Conservation (phyloP, 257 asterid genomes). For the Jaltomata sinuosa region DNA sequence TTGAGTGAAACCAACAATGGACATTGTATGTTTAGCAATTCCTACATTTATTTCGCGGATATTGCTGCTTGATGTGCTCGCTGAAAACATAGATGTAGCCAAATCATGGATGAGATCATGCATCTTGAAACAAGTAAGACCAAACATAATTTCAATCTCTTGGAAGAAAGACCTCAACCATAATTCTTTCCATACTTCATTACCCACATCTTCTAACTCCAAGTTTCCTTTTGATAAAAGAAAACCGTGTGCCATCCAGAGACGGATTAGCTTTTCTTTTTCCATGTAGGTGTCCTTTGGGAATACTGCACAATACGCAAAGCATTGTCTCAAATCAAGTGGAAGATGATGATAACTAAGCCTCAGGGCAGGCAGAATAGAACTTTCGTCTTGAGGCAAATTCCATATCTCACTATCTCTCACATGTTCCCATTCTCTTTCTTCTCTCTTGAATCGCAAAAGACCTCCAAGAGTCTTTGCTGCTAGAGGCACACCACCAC, state of each 20-base stretch:
- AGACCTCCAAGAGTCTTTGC: constrained; percentile 23
- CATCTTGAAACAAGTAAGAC: neutral
- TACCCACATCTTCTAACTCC: constrained; percentile 10
- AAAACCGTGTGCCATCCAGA: constrained; percentile 17
- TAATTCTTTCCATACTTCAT: constrained; percentile 15
- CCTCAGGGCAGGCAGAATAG: too few species aligned
- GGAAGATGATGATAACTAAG: too few species aligned
- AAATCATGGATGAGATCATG: constrained; percentile 14
- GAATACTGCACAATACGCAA: constrained; percentile 22
- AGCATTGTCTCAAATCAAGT: constrained; percentile 19
- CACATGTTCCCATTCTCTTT: constrained; percentile 13
- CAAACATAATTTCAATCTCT: neutral
- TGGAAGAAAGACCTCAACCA: constrained; percentile 5
- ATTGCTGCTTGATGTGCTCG: neutral
- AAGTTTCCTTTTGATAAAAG: neutral
- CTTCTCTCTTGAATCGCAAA: constrained; percentile 7
- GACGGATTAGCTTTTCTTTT: constrained; percentile 1
- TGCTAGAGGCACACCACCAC: constrained; percentile 17
- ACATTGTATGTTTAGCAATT: neutral
- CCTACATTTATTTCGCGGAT: neutral
- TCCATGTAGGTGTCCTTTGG: neutral
- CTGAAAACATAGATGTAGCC: neutral
- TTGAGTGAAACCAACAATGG: neutral
- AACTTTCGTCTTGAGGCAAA: too few species aligned
- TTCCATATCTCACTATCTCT: too few species aligned